phyloP scores from a whole-genome alignment of 805 yeast genomes.

The Jamesozyma hellenica region DNA sequence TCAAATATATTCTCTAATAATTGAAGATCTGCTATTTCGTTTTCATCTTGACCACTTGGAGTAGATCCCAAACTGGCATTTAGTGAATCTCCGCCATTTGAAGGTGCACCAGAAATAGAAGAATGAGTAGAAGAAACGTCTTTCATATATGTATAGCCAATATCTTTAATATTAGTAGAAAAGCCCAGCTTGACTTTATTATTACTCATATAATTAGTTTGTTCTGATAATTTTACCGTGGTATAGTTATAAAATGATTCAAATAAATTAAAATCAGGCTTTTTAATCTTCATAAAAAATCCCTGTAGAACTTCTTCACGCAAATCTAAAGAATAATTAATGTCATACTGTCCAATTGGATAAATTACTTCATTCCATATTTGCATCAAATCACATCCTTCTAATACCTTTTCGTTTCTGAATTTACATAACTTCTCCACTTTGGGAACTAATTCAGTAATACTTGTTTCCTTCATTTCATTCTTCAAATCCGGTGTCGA shows the following conservation, averaged over 20 bases:
- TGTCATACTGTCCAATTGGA: conserved; percentile 12
- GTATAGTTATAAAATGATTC: conserved; percentile 21
- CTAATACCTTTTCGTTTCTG: background rate
- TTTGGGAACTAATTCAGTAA: conserved; percentile 3
- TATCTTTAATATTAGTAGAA: background rate
- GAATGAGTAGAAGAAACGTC: background rate
- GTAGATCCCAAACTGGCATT: too few species aligned
- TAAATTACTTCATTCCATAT: conserved; percentile 14
- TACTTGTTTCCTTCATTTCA: conserved; percentile 3
- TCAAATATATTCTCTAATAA: conserved; percentile 21
- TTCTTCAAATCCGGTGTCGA: conserved; percentile 1
- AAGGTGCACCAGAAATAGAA: background rate
- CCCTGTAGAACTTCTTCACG: conserved; percentile 10
- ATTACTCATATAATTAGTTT: conserved; percentile 8
- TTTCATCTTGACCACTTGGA: background rate
- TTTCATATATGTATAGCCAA: background rate
- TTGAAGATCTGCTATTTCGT: conserved; percentile 4
- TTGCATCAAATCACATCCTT: conserved; percentile 3
- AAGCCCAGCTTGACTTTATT: background rate
- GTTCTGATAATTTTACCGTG: conserved; percentile 9
- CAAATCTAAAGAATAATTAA: conserved; percentile 9
- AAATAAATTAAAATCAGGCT: conserved; percentile 14
- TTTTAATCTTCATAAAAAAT: conserved; percentile 9
- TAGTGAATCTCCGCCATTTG: background rate
- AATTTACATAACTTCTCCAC: conserved; percentile 2